These are phyloP conservation scores for Filosporella fistucella DNA, from an alignment of 495 filamentous ascomycete genomes.

Conservation along the genomic window DNA sequence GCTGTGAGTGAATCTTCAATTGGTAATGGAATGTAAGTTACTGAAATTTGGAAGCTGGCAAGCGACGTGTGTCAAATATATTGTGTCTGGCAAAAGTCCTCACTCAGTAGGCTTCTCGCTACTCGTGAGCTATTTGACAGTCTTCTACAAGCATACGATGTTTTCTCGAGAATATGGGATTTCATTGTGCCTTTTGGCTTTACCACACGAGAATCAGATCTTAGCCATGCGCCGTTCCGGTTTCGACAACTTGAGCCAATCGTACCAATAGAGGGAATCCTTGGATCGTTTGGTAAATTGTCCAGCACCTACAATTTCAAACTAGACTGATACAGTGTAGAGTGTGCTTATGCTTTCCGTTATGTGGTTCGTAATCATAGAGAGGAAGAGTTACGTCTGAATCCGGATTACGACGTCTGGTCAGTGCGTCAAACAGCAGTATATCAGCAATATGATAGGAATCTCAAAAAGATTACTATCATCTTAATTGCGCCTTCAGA, in stretches of 20 bases:
- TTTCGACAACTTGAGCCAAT: background rate
- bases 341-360: slow-evolving; percentile 10
- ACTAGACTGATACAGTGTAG: background rate
- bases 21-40: too few relatives aligned
- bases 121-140: slow-evolving; percentile 8
- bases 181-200: slow-evolving; percentile 9
- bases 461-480: background rate
- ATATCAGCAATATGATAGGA: too few relatives aligned
- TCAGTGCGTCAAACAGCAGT: slow-evolving; percentile 17
- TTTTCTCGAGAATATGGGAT: slow-evolving; percentile 10
- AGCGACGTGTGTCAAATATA: slow-evolving; percentile 5
- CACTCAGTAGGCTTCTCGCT: slow-evolving; percentile 4
- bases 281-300: background rate
- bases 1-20: too few relatives aligned
- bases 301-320: background rate
- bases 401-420: slow-evolving; percentile 5
- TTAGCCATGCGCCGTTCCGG: slow-evolving; percentile 5
- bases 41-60: too few relatives aligned
- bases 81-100: slow-evolving; percentile 4
- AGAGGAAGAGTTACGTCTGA: background rate
- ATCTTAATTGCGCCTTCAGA: background rate
- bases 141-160: slow-evolving; percentile 2
- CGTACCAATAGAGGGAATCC: background rate
- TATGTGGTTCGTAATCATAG: slow-evolving; percentile 4
- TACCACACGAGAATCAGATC: slow-evolving; percentile 9